These are phyloP conservation scores for Juglanconis sp. DNA, from an alignment of 2,329 filamentous ascomycete genomes.

Conservation along the genomic window DNA sequence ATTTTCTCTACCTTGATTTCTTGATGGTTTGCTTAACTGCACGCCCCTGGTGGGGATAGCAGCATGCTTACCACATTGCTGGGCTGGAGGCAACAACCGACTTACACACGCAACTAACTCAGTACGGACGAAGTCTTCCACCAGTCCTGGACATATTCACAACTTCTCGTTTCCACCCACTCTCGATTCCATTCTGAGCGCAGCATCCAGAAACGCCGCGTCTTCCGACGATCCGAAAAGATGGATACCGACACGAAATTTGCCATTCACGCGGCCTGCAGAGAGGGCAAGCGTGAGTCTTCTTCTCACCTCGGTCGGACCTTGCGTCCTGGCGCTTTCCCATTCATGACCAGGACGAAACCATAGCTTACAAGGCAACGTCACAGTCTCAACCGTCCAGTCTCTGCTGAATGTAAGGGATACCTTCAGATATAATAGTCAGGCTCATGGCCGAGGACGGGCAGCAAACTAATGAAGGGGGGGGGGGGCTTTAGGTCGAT, in stretches of 20 bases:
- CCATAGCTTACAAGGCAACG: slow-evolving; percentile 1
- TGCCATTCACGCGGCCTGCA: slow-evolving; percentile 80
- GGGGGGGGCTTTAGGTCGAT: slow-evolving; percentile 57
- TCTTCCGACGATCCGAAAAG: not conserved
- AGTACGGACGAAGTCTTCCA: too few species aligned
- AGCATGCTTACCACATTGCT: not conserved
- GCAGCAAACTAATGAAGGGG: not conserved
- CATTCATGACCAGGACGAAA: too few species aligned
- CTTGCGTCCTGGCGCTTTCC: not conserved
- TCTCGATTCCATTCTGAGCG: not conserved
- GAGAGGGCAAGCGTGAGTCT: slow-evolving; percentile 74
- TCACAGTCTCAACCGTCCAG: slow-evolving; percentile 65
- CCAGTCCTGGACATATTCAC: not conserved
- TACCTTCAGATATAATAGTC: not conserved
- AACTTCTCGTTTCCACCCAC: not conserved
- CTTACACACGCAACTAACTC: slow-evolving; percentile 22
- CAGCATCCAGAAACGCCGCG: not conserved
- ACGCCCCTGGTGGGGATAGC: not conserved
- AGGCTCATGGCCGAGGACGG: not conserved
- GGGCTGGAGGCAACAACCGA: slow-evolving; percentile 22
- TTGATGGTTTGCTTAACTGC: not conserved
- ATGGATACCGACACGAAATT: slow-evolving; percentile 57
- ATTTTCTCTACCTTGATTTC: not conserved
- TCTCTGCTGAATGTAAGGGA: slow-evolving; percentile 64
- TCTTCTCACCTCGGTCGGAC: slow-evolving; percentile 2